Evolutionary conservation across 179 eudicot species (phyloP), one percentile per base, ranked within the genome.

Genomic region (Beta corolliflora): DNA sequence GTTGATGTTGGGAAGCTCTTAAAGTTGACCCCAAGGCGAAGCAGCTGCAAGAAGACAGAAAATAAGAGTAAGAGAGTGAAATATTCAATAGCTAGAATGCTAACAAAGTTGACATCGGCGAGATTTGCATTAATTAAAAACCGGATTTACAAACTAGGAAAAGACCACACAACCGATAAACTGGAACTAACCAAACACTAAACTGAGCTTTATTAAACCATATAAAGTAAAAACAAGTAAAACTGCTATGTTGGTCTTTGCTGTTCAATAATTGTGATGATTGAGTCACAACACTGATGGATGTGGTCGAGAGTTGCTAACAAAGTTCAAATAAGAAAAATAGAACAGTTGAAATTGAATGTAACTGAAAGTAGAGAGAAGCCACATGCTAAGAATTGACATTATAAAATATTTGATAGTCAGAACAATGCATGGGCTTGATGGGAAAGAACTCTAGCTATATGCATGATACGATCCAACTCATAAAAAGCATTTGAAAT

Each of bases 1-100:
- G 92, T 71, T 81, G 99, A 83, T 41, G 87, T 82, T 18, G 98
- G 98, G 86, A 94, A 94, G 87, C 84, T 94, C 90, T 91, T 95
- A 80, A 94, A 75, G 89, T 95, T 95, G 23, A 89, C 92, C 21
- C 93, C 94, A 45, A 95, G 91, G 19, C 84, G 87, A 68, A 91
- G 77, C 29, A 95, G 89, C 99, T 95, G 91, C 70, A 76, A 81
- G 36, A 73, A 77, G 61, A 80, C 16, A 19, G 29, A 71, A 64
- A 46, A 58, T 79, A 48, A 71, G 56, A 14, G 16, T 69, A 65
- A 9, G 31, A 29, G 46, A 56, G 21, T n/a, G 18, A 84, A 44
- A 41, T 66, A 50, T 72, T 41, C n/a, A 31, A 63, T 36, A 45
- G 14, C 36, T 16, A 29, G 1, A 53, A 71, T 60, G 53, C 75